Percentiles rank a stretch among this genome's conserved stretches.
These are phyloP conservation scores for Leccinum imitatum DNA, from an alignment of 768 basidiomycete genomes.

Conservation along the genomic window DNA sequence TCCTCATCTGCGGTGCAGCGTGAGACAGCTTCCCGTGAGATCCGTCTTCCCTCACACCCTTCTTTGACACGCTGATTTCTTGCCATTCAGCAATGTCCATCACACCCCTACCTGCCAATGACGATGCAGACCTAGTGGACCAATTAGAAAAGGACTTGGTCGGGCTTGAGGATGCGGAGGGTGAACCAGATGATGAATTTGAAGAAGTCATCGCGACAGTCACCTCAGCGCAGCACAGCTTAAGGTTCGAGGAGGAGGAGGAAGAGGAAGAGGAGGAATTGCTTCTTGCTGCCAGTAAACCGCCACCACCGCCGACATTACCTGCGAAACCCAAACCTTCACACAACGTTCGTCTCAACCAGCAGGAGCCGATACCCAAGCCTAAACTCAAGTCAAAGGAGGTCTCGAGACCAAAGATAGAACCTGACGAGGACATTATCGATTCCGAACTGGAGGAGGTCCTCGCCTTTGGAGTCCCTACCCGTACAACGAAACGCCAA, in stretches of 20 bases:
- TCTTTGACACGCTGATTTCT: constrained; percentile 5
- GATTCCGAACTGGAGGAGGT: constrained; percentile 43
- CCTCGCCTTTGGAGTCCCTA: constrained; percentile 44
- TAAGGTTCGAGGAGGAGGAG: constrained; percentile 29
- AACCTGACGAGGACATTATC: constrained; percentile 15
- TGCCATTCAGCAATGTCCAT: constrained; percentile 16
- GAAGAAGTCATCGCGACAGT: constrained; percentile 39
- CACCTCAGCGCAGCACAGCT: constrained; percentile 29
- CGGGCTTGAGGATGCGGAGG: constrained; percentile 37
- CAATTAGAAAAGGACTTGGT: constrained; percentile 29
- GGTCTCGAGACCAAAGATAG: constrained; percentile 22
- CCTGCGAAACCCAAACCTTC: constrained; percentile 36
- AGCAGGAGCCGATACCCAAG: constrained; percentile 23
- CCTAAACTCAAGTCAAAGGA: constrained; percentile 30
- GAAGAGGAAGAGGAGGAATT: constrained; percentile 34
- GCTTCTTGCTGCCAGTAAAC: constrained; percentile 22
- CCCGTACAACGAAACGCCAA: constrained; percentile 30
- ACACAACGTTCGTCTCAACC: constrained; percentile 24
- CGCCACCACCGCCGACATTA: constrained; percentile 22
- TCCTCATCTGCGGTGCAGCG: constrained; percentile 10
- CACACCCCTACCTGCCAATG: constrained; percentile 28
- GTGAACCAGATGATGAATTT: constrained; percentile 45
- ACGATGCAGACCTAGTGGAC: constrained; percentile 28
- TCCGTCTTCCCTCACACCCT: not conserved
- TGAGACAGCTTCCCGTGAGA: constrained; percentile 27